Evolutionary conservation across 2,329 filamentous ascomycete genomes (phyloP), one percentile per base, ranked within the genome.

Genomic region (Didymella lethalis): DNA sequence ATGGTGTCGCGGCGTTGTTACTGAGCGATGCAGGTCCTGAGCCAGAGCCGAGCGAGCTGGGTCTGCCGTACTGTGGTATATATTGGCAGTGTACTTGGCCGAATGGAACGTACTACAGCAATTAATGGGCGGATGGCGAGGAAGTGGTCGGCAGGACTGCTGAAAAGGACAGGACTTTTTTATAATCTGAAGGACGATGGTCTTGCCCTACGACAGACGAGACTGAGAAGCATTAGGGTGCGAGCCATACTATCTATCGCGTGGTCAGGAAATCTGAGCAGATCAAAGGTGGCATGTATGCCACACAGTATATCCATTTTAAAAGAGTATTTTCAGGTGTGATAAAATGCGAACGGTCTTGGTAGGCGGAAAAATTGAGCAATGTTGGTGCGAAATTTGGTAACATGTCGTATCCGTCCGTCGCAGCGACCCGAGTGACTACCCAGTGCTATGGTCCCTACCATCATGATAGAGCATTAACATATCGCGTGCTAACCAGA

Each of bases 71-170:
- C 26, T 64, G 62, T 49, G 62, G 36, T 12, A 48, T 55, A 18
- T 62, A 59, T 23, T 64, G 55, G 55, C 62, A 64, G 43, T 64
- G 59, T 28, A 57, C 54, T 11, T 64, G 52, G 54, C 62, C 62
- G 14, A 62, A 64, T 48, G 62, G 58, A 12, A 52, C 59, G 1
- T 64, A 64, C 29, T 64, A 57, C 28, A 64, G 62, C 32, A 64
- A 62, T 25, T 64, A 34, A 62, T 7, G 2, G 16, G 25, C 4
- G 5, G 10, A 11, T 11, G 51, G 7, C 7, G 4, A 26, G 31
- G 7, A 26, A 14, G 12, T 16, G 28, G 20, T 11, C 3, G 4
- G 16, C 14, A 7, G 16, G 16, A 7, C 31, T 34, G 31, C 20
- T 40, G 18, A 40, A 4, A 7, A 3, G 11, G 23, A 23, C n/a